phyloP scores from a whole-genome alignment of 352 stramenopile species.

The Phytophthora podocarpi region DNA sequence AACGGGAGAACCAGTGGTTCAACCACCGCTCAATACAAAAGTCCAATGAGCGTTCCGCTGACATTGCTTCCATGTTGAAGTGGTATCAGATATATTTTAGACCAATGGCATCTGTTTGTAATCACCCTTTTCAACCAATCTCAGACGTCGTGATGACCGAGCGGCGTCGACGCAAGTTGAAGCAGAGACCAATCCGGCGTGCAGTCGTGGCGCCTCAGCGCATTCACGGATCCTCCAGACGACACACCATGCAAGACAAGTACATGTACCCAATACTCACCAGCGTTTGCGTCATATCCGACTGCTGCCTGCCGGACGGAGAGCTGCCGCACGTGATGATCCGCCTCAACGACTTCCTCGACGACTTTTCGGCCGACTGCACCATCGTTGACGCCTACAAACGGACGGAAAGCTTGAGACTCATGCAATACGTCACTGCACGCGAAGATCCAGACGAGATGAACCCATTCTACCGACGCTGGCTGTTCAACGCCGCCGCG shows the following conservation, averaged over 20 bases:
- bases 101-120: background rate
- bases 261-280: constrained; percentile 14
- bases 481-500: constrained; percentile 23
- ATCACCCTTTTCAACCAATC: constrained; percentile 9
- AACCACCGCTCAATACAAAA: constrained; percentile 14
- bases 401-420: background rate
- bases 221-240: constrained; percentile 10
- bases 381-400: constrained; percentile 22
- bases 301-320: constrained; percentile 8
- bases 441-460: constrained; percentile 18
- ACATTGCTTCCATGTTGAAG: constrained; percentile 23
- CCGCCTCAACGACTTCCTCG: constrained; percentile 16
- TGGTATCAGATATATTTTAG: background rate
- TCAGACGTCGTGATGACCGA: background rate
- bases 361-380: constrained; percentile 20
- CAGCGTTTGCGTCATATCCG: constrained; percentile 5
- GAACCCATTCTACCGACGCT: constrained; percentile 23
- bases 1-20: no score
- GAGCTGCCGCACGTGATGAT: constrained; percentile 23
- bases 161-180: constrained; percentile 13
- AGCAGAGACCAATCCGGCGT: no score
- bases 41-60: constrained; percentile 2
- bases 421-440: constrained; percentile 25
- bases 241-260: background rate
- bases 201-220: no score